Base-by-base conservation (phyloP, 2,329 filamentous ascomycete genomes). In the Helminthosporium solani region DNA sequence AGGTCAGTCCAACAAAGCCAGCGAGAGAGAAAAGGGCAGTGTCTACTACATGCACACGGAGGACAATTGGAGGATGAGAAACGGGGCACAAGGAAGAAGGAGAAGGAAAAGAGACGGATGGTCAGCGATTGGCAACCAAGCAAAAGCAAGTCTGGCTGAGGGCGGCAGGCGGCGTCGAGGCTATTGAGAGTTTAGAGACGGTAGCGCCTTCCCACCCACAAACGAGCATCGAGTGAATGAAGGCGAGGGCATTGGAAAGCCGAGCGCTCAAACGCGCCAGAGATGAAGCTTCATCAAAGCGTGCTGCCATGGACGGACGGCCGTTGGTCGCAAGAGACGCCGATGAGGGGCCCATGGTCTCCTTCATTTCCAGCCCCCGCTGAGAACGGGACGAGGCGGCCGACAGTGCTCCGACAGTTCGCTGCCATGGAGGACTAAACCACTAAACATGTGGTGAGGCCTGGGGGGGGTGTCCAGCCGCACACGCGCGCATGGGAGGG, bases 351-450 rank as follows among this genome's bases (percentile, higher is more conserved):
- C 47, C 46, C 42, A 46, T 54, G 43, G 46, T 44, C 42, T 54
- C 50, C 52, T 57, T 66, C 64, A 67, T 67, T 60, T 66, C 61
- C 57, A n/a, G 35, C 23, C 20, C n/a, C 40, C 42, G 44, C 35
- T 39, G 44, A 21, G 40, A 43, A 35, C 37, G 23, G 35, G 18
- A 47, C 40, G 33, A 15, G 30, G 44, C 36, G 44, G 44, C 46
- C 47, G 47, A 42, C 46, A 44, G 39, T 42, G 39, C 40, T 48
- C 33, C 42, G 45, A 38, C 23, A 19, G 25, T 33, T 12, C n/a
- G 36, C n/a, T 12, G 36, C 36, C 11, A 27, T 38, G 31, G 43
- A 38, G 45, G 41, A 44, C 34, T 35, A 45, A 52, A 48, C 42
- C 30, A n/a, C n/a, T n/a, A n/a, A n/a, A n/a, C n/a, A n/a, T n/a